Evolutionary conservation across 306 rosid species (phyloP).

Genomic region (Betula pendula): DNA sequence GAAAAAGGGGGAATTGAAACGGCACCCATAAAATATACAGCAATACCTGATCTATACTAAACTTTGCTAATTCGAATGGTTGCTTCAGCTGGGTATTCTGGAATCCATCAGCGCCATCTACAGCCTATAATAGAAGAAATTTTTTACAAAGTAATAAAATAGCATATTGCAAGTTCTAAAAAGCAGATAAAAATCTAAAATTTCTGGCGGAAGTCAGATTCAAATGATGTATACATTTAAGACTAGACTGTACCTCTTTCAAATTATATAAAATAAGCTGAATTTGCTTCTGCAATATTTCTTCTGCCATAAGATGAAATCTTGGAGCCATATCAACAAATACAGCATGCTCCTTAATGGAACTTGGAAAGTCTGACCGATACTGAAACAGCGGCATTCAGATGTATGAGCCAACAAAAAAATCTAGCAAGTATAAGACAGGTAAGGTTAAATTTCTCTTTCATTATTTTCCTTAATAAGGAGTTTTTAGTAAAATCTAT

Average conservation of each 20-base stretch:
- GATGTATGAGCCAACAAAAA: slow-evolving; percentile 31
- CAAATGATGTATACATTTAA: slow-evolving; percentile 27
- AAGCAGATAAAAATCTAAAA: slow-evolving; percentile 17
- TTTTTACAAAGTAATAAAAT: slow-evolving; percentile 12
- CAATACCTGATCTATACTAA: slow-evolving; percentile 87
- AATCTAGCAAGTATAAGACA: slow-evolving; percentile 9
- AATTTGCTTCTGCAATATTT: slow-evolving; percentile 78
- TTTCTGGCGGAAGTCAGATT: slow-evolving; percentile 7
- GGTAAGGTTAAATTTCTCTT: slow-evolving; percentile 20
- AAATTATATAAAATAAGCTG: slow-evolving; percentile 71
- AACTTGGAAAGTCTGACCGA: slow-evolving; percentile 76
- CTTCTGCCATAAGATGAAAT: slow-evolving; percentile 82
- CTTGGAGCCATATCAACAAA: slow-evolving; percentile 95
- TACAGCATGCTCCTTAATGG: slow-evolving; percentile 81
- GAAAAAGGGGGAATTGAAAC: slow-evolving; percentile 15
- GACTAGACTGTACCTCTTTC: slow-evolving; percentile 65
- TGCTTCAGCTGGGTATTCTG: slow-evolving; percentile 87
- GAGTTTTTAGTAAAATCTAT: background rate
- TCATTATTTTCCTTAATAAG: slow-evolving; percentile 11
- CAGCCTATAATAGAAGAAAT: slow-evolving; percentile 54
- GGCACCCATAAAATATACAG: slow-evolving; percentile 16
- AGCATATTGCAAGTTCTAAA: slow-evolving; percentile 22
- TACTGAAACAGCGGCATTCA: slow-evolving; percentile 55
- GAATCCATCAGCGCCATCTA: slow-evolving; percentile 86
- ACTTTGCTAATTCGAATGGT: slow-evolving; percentile 74